Conservation (phyloP, 352 stramenopile species). For the Globisporangium irregulare region DNA sequence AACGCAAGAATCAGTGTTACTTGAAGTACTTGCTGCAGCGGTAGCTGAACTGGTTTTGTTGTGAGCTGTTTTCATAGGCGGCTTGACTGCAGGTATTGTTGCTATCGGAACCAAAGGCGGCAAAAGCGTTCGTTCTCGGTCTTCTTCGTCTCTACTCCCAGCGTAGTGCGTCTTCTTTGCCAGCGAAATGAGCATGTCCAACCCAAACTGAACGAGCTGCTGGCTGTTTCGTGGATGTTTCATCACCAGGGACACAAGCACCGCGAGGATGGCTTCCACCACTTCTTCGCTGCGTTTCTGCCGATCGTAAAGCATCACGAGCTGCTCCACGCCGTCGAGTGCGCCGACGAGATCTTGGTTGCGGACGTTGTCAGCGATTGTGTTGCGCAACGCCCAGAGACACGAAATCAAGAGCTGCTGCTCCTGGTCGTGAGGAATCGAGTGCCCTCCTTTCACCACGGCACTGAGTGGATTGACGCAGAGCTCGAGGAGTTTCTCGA, state of each 20-base stretch:
- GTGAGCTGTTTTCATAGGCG: constrained; percentile 6
- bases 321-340: constrained; percentile 41
- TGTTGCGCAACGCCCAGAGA: constrained; percentile 67
- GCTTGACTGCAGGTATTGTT: not conserved
- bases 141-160: constrained; percentile 17
- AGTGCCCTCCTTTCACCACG: constrained; percentile 2
- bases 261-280: constrained; percentile 57
- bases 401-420: constrained; percentile 50
- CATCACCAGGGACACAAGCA: constrained; percentile 48
- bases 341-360: constrained; percentile 65
- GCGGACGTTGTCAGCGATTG: constrained; percentile 46
- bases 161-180: constrained; percentile 28
- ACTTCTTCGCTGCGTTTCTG: constrained; percentile 44
- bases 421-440: constrained; percentile 19
- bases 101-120: constrained; percentile 10
- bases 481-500: constrained; percentile 59
- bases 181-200: constrained; percentile 59
- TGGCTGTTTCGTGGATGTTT: constrained; percentile 60
- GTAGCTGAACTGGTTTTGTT: not conserved
- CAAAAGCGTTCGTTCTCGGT: constrained; percentile 21
- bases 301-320: constrained; percentile 46
- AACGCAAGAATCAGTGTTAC: not conserved
- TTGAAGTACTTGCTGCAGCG: not conserved
- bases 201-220: constrained; percentile 54
- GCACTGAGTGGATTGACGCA: constrained; percentile 26